Conservation (phyloP, 2,329 filamentous ascomycete genomes). For the Alternaria sp. region DNA sequence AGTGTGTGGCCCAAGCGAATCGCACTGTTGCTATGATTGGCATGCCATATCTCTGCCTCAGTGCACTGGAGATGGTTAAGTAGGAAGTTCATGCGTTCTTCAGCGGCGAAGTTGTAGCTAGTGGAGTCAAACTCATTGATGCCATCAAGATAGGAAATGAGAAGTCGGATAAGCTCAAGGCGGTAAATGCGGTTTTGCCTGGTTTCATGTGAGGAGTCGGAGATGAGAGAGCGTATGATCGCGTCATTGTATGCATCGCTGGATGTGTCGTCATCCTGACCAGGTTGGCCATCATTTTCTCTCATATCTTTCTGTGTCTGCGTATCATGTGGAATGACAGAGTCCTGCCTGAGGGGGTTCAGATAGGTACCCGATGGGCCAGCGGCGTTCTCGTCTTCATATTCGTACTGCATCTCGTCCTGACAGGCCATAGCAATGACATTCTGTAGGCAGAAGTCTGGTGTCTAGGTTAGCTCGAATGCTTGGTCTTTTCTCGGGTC, state of each 20-base stretch:
- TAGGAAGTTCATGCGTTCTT: slow-evolving; percentile 19
- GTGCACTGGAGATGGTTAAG: slow-evolving; percentile 16
- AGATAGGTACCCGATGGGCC: slow-evolving; percentile 24
- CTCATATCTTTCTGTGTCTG: background rate
- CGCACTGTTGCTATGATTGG: slow-evolving; percentile 4
- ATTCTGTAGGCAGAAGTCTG: background rate
- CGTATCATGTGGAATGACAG: slow-evolving; percentile 15
- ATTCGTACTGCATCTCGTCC: background rate
- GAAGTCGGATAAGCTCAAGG: slow-evolving; percentile 19
- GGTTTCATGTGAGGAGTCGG: background rate
- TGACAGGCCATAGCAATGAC: background rate
- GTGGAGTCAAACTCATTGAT: slow-evolving; percentile 14
- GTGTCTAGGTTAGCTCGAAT: background rate
- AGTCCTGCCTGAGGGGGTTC: slow-evolving; percentile 17
- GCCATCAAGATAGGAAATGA: slow-evolving; percentile 11
- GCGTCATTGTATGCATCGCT: background rate
- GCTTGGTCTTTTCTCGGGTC: background rate
- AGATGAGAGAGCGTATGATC: background rate
- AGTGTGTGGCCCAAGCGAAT: background rate
- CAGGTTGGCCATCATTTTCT: background rate
- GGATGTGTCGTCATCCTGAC: background rate
- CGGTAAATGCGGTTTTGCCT: slow-evolving; percentile 10
- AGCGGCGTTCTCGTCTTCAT: slow-evolving; percentile 2
- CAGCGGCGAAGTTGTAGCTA: slow-evolving; percentile 9
- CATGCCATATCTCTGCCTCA: slow-evolving; percentile 3